These are phyloP conservation scores for Podochytrium sp. DNA, from an alignment of 192 early-diverging fungal genomes.

Conservation along the genomic window DNA sequence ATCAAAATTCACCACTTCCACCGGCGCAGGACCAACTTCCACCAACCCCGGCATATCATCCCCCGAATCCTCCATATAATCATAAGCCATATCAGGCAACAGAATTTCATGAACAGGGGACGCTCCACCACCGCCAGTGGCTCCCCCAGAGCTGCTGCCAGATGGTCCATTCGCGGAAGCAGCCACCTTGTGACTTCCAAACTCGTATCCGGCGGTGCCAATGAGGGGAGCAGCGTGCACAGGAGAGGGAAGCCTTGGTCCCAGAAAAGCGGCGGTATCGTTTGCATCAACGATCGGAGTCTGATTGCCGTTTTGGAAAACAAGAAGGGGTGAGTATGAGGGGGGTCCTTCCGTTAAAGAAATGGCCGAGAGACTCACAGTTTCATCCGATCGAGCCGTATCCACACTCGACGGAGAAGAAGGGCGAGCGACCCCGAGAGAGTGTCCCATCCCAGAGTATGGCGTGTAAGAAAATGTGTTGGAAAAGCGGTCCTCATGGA, in stretches of 20 bases:
- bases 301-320: too few species aligned
- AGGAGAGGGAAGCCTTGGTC: background rate
- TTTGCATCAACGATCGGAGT: background rate
- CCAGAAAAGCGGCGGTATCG: background rate
- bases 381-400: constrained; percentile 2
- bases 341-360: background rate
- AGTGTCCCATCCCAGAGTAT: background rate
- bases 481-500: background rate
- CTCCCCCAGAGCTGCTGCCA: background rate
- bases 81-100: constrained; percentile 6
- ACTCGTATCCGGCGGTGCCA: constrained; percentile 7
- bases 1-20: background rate
- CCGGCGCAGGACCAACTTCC: background rate
- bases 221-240: background rate
- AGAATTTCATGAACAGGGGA: constrained; percentile 8
- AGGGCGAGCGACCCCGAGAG: background rate
- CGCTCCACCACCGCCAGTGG: background rate
- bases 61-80: too few species aligned
- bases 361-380: background rate
- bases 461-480: too few species aligned
- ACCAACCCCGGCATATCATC: background rate
- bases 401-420: constrained; percentile 8
- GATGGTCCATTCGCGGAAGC: background rate
- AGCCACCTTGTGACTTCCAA: constrained; percentile 6
- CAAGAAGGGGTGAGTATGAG: background rate